Percentiles rank a stretch among this genome's conserved stretches.
Evolutionary conservation across 371 early-diverging fungal genomes (phyloP).

Genomic region (Lichtheimia ornata): DNA sequence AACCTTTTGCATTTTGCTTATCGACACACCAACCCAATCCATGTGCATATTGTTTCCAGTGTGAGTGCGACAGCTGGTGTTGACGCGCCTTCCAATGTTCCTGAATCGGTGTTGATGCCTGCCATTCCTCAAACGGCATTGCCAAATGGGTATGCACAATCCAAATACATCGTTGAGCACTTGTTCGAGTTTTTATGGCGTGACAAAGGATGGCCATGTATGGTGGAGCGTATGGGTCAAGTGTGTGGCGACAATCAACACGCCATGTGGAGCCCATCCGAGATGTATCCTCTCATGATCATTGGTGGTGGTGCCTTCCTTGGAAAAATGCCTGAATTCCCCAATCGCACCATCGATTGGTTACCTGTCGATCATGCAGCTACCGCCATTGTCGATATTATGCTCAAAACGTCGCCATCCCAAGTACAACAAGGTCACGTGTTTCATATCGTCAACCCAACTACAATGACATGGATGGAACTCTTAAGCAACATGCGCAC

Average conservation of each 20-base stretch:
- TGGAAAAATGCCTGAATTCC: slow-evolving; percentile 21
- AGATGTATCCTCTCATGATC: slow-evolving; percentile 44
- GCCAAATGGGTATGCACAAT: slow-evolving; percentile 49
- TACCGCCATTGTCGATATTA: slow-evolving; percentile 29
- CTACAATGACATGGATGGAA: slow-evolving; percentile 19
- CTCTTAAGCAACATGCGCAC: slow-evolving; percentile 22
- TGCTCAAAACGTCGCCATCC: slow-evolving; percentile 23
- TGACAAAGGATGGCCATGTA: slow-evolving; percentile 34
- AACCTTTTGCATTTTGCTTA: slow-evolving; percentile 39
- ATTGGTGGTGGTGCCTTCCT: slow-evolving; percentile 28
- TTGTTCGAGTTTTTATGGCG: slow-evolving; percentile 27
- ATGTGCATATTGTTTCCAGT: slow-evolving; percentile 41
- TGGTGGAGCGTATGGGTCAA: slow-evolving; percentile 45
- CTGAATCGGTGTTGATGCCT: slow-evolving; percentile 27
- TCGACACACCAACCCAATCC: slow-evolving; percentile 30
- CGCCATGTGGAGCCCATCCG: slow-evolving; percentile 48
- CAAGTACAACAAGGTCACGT: slow-evolving; percentile 7
- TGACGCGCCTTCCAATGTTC: slow-evolving; percentile 15
- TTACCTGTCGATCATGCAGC: slow-evolving; percentile 35
- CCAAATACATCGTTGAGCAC: slow-evolving; percentile 46
- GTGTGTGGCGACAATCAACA: slow-evolving; percentile 36
- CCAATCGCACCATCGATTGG: slow-evolving; percentile 31
- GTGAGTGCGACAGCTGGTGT: slow-evolving; percentile 25
- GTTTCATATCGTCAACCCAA: slow-evolving; percentile 45
- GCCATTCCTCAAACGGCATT: slow-evolving; percentile 28